Evolutionary conservation across 2,329 filamentous ascomycete species (phyloP).

Genomic region (Fusarium buxicola): DNA sequence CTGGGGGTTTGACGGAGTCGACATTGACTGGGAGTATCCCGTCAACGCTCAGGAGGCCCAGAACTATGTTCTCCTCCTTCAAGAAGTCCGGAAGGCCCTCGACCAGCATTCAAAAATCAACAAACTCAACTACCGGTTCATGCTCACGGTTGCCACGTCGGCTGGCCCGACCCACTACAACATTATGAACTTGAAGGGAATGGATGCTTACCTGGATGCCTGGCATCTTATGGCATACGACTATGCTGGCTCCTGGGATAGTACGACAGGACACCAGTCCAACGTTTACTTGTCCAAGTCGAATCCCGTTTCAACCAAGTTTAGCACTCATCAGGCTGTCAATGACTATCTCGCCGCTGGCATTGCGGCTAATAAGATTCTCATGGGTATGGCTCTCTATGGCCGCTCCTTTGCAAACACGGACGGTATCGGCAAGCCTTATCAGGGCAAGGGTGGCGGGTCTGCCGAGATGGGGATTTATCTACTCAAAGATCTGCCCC

Average conservation of each 20-base stretch:
- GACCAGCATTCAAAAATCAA: slow-evolving; percentile 55
- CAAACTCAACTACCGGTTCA: slow-evolving; percentile 59
- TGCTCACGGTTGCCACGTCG: slow-evolving; percentile 63
- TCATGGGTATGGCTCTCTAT: slow-evolving; percentile 82
- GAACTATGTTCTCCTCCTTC: slow-evolving; percentile 41
- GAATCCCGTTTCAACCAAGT: slow-evolving; percentile 71
- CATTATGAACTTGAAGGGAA: slow-evolving; percentile 62
- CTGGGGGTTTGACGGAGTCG: slow-evolving; percentile 68
- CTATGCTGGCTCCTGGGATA: slow-evolving; percentile 76
- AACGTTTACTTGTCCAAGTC: slow-evolving; percentile 70
- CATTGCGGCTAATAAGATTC: slow-evolving; percentile 72
- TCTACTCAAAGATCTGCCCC: slow-evolving; percentile 79
- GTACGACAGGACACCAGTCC: slow-evolving; percentile 72
- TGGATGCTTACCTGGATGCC: slow-evolving; percentile 68
- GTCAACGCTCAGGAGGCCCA: slow-evolving; percentile 52
- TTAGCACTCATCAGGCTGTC: slow-evolving; percentile 75
- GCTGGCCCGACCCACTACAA: slow-evolving; percentile 62
- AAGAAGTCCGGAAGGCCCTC: slow-evolving; percentile 53
- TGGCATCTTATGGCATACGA: slow-evolving; percentile 78
- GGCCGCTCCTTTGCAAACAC: slow-evolving; percentile 80
- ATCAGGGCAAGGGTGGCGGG: slow-evolving; percentile 71
- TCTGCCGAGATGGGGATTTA: slow-evolving; percentile 71
- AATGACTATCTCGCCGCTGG: slow-evolving; percentile 62
- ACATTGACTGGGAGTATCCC: slow-evolving; percentile 69
- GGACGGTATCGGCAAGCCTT: slow-evolving; percentile 72